phyloP scores from a whole-genome alignment of 192 early-diverging fungal species.

The Coemansia sp. region DNA sequence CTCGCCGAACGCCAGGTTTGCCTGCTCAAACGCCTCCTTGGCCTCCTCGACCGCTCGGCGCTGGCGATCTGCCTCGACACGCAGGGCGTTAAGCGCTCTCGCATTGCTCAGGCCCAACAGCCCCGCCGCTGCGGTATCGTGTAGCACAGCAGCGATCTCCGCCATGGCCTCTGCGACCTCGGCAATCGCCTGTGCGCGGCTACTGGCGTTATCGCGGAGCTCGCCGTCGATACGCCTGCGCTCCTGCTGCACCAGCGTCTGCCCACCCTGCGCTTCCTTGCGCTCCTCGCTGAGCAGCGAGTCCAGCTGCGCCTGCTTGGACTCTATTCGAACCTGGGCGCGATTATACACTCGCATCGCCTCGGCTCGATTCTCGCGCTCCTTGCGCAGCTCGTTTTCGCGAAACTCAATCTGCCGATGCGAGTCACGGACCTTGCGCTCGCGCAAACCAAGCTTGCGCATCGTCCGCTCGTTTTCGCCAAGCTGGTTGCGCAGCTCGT shows the following conservation, averaged over 20 bases:
- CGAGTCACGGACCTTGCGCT: constrained; percentile 28
- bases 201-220: constrained; percentile 16
- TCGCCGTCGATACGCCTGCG: constrained; percentile 13
- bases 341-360: constrained; percentile 19
- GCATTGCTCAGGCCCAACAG: constrained; percentile 16
- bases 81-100: constrained; percentile 11
- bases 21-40: constrained; percentile 42
- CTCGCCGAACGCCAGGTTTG: constrained; percentile 42
- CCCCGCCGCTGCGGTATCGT: constrained; percentile 10
- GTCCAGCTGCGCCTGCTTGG: constrained; percentile 27
- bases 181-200: constrained; percentile 19
- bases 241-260: neutral
- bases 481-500: constrained; percentile 22
- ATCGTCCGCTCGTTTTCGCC: constrained; percentile 30
- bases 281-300: constrained; percentile 20
- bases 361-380: constrained; percentile 14
- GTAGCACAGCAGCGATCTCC: constrained; percentile 2
- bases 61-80: constrained; percentile 25
- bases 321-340: constrained; percentile 21
- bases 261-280: constrained; percentile 8
- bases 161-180: neutral
- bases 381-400: constrained; percentile 28
- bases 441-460: constrained; percentile 20
- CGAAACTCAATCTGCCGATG: constrained; percentile 25
- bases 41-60: constrained; percentile 39